Evolutionary conservation across 2,329 filamentous ascomycete genomes (phyloP), one percentile per base, ranked within the genome.

Genomic region (Calycina herbarum): DNA sequence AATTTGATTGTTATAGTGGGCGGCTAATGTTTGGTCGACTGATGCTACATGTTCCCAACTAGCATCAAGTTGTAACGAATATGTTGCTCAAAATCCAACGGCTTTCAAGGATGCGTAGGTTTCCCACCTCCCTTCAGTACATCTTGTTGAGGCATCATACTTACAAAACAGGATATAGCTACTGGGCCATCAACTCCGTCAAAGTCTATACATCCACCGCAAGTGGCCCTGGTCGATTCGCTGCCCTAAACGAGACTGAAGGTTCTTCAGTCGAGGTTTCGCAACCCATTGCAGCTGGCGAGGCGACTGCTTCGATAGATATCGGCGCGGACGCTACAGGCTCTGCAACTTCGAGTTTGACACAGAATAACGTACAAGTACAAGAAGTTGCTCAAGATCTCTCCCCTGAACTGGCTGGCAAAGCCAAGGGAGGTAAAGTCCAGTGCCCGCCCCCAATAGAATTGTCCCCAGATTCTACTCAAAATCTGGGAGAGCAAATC

Each of bases 41-140:
- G 48, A 64, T 62, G 42, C 40, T 35, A 59, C 31, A 5, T 66
- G 64, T 31, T 29, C 3, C 15, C 7, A 13, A 3, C 24, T 59
- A 13, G 67, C 65, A 17, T 6, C 11, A 4, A 65, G 62, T 17
- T 67, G 67, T 40, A 20, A 57, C 3, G 31, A 51, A 8, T 70
- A 67, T 63, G 69, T 68, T 5, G 66, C 66, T 5, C n/a, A 31
- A 4, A 66, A 69, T 59, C 68, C 68, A 17, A 2, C 13, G 7
- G 68, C 64, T 15, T 69, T 69, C 24, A 42, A 54, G 17, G 54
- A 65, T 48, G 62, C 62, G 62, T 69, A 65, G 33, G 64, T 48
- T 45, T 29, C 31, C 17, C 10, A 15, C 11, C 3, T 13, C n/a
- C 17, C 17, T 42, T 17, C 1, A 8, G 29, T n/a, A 6, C 8